A percentile compares a stretch with the other conserved stretches of the same genome.
These are phyloP conservation scores for Vicia faba DNA, from an alignment of 306 rosid species.

Conservation along the genomic window DNA sequence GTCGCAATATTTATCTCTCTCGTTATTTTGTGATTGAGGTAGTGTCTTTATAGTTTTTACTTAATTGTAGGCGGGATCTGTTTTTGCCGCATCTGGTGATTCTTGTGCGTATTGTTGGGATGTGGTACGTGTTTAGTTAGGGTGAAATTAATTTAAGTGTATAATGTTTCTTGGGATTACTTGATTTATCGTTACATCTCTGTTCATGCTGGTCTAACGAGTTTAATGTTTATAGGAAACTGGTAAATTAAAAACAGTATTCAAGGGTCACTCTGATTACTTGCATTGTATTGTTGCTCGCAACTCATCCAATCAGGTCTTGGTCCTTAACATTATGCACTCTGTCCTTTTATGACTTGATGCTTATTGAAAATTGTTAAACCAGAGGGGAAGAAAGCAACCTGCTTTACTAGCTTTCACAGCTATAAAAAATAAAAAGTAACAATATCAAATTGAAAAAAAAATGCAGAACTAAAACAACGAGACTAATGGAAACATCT, in stretches of 20 bases:
- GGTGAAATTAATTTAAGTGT: constrained; percentile 47
- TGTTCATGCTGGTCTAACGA: constrained; percentile 30
- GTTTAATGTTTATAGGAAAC: constrained; percentile 58
- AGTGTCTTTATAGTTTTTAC: constrained; percentile 31
- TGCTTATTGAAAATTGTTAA: neutral
- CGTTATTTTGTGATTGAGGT: constrained; percentile 22
- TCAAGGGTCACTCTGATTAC: constrained; percentile 86
- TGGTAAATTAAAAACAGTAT: constrained; percentile 71
- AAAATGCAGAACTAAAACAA: constrained; percentile 8
- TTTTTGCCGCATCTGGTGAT: constrained; percentile 89
- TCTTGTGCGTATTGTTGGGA: constrained; percentile 97
- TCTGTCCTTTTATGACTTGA: constrained; percentile 31
- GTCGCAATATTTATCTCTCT: constrained; percentile 14
- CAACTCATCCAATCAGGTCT: constrained; percentile 80
- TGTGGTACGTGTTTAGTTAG: constrained; percentile 77
- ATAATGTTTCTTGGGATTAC: constrained; percentile 18
- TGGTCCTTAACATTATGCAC: constrained; percentile 27
- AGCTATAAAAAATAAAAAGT: neutral
- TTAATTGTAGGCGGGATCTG: constrained; percentile 70
- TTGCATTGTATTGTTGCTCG: constrained; percentile 86
- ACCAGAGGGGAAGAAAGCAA: constrained; percentile 6
- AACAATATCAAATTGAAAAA: neutral
- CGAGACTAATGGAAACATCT: neutral
- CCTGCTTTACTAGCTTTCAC: neutral
- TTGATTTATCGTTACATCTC: constrained; percentile 28